Percentiles rank a stretch among this genome's conserved stretches.
phyloP scores from a whole-genome alignment of 441 rosid species.

The Viola pubescens region DNA sequence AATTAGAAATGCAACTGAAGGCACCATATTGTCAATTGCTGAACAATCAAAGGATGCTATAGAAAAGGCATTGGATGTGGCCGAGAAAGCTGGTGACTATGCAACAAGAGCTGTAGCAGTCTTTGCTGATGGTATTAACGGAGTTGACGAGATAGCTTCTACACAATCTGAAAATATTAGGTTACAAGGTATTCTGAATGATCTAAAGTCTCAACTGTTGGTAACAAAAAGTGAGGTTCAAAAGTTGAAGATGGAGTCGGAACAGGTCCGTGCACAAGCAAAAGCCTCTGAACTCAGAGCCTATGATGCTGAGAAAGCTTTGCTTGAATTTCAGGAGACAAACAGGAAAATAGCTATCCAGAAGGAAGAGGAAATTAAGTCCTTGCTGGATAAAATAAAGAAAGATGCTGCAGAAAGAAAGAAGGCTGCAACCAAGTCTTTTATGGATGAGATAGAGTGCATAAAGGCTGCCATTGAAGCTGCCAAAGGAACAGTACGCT shows the following conservation, averaged over 20 bases:
- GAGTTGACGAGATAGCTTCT: conserved; percentile 31
- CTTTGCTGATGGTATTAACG: conserved; percentile 17
- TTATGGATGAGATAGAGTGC: conserved; percentile 33
- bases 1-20: conserved; percentile 35
- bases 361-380: conserved; percentile 27
- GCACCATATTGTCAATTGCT: conserved; percentile 30
- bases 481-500: conserved; percentile 30
- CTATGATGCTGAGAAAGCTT: conserved; percentile 30
- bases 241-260: conserved; percentile 35
- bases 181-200: conserved; percentile 25
- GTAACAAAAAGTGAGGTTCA: conserved; percentile 27
- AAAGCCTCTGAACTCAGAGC: conserved; percentile 34
- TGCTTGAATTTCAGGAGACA: conserved; percentile 37
- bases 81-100: conserved; percentile 31
- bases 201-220: conserved; percentile 34
- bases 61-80: conserved; percentile 32
- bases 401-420: conserved; percentile 28
- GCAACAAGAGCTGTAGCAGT: conserved; percentile 28
- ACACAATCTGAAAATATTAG: conserved; percentile 29
- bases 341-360: conserved; percentile 22
- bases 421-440: conserved; percentile 27
- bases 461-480: conserved; percentile 36
- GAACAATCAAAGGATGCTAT: conserved; percentile 43
- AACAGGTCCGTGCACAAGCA: conserved; percentile 25
- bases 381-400: conserved; percentile 37